Base-by-base conservation (phyloP, 441 rosid genomes). In the Adansonia gregorii region DNA sequence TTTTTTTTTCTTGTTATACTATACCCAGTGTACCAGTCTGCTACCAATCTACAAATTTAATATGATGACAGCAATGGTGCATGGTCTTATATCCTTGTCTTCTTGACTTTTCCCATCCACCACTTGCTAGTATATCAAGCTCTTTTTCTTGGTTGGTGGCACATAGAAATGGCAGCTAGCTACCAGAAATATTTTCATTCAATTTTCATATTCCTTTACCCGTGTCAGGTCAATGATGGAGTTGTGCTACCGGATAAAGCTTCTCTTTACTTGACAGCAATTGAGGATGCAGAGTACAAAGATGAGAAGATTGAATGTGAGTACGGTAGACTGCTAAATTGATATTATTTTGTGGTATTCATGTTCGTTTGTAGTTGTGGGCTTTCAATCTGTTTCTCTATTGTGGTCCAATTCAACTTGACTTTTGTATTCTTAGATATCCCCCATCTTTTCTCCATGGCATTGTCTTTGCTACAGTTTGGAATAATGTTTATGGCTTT, bases 271-370 rank as follows among this genome's bases (percentile, higher is more conserved):
- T 83, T 97, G 85, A 93, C 98, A 72, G 98, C 98, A 22, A 93
- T 97, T 66, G 99, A 97, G 82, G 99, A 97, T 85, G 97, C 98
- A 2, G 98, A 93, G 31, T 97, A 94, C 86, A 97, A 97, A 83
- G 97, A 94, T 2, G 96, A 93, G 80, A 96, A 96, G 85, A 96
- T 97, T 48, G 98, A 94, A 86, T 97, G 99, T 94, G 77, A 90
- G 94, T 67, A 58, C 73, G 35, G 56, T 76, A 15, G 22, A 35
- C 61, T 81, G 41, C 67, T 31, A 20, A 64, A 72, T 73, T 58
- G 17, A 11, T 52, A 49, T 77, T 19, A 54, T 72, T 76, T 75
- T 46, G 58, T 66, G 35, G 5, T 17, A 27, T 73, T 70, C 61
- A 7, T 12, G 45, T 67, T 80, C 56, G 22, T 67, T 3, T 82